phyloP scores from a whole-genome alignment of 1,284 basidiomycete genomes.

The Amylostereum chailletii region DNA sequence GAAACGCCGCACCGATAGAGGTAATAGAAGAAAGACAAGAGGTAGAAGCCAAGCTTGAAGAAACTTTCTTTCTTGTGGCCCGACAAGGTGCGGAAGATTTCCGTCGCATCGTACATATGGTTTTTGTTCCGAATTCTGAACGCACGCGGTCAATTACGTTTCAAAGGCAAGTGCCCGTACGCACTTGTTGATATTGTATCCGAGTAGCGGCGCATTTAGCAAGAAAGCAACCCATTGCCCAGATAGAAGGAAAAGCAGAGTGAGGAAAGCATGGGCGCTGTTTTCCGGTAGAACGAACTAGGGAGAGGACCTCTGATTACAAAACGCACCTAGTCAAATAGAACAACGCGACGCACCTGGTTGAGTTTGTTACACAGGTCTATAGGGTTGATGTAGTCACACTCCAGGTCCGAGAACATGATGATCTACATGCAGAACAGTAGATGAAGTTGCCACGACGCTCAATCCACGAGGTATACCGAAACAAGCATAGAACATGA shows the following conservation, averaged over 20 bases:
- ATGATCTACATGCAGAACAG: slow-evolving; percentile 70
- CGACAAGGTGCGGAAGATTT: slow-evolving; percentile 94
- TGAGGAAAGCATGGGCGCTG: slow-evolving; percentile 87
- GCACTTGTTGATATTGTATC: slow-evolving; percentile 93
- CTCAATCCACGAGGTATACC: neutral
- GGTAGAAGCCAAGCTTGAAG: slow-evolving; percentile 92
- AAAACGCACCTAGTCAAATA: no score
- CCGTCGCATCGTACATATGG: slow-evolving; percentile 99
- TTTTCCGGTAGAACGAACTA: slow-evolving; percentile 98
- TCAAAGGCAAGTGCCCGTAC: slow-evolving; percentile 20
- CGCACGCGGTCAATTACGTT: neutral
- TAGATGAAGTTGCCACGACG: slow-evolving; percentile 1
- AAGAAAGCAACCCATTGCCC: slow-evolving; percentile 96
- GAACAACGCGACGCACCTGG: slow-evolving; percentile 49
- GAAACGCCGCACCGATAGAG: slow-evolving; percentile 72
- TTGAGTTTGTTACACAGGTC: slow-evolving; percentile 99
- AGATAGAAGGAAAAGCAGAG: slow-evolving; percentile 81
- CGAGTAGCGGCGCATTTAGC: slow-evolving; percentile 85
- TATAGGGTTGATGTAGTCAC: slow-evolving; percentile 99
- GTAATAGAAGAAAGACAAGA: slow-evolving; percentile 95
- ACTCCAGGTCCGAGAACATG: slow-evolving; percentile 98
- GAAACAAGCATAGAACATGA: slow-evolving; percentile 16
- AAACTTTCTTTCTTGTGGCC: slow-evolving; percentile 97
- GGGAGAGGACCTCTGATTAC: neutral
- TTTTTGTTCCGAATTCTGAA: slow-evolving; percentile 85